Evolutionary conservation across 2,329 filamentous ascomycete species (phyloP).

Genomic region (Ophiostoma fasciatum): DNA sequence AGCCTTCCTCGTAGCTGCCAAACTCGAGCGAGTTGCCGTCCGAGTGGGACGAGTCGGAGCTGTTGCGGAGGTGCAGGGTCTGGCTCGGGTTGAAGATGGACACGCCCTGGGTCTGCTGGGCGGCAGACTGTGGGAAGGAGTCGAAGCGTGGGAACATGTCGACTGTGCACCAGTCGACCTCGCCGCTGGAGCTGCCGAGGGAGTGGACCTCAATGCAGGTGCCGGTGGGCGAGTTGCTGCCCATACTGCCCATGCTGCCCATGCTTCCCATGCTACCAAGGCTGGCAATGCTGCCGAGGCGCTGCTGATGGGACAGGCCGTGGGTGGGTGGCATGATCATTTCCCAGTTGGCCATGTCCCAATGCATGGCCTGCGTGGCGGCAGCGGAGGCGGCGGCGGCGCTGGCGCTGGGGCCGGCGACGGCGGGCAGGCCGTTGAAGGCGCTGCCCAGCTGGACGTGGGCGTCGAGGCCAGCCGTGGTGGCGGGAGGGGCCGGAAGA

Average conservation of each 20-base stretch:
- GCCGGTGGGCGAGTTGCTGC: slow-evolving; percentile 57
- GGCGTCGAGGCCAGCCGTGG: slow-evolving; percentile 48
- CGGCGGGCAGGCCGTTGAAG: slow-evolving; percentile 42
- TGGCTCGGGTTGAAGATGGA: slow-evolving; percentile 87
- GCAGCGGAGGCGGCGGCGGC: slow-evolving; percentile 41
- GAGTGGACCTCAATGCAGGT: slow-evolving; percentile 79
- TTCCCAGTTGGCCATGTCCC: slow-evolving; percentile 60
- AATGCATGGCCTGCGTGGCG: slow-evolving; percentile 38
- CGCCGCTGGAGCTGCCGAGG: slow-evolving; percentile 63
- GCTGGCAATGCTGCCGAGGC: slow-evolving; percentile 16
- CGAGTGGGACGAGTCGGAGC: slow-evolving; percentile 71
- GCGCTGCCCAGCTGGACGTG: slow-evolving; percentile 46
- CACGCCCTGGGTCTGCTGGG: slow-evolving; percentile 33
- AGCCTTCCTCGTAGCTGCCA: slow-evolving; percentile 67
- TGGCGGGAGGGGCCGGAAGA: slow-evolving; percentile 42
- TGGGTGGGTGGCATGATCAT: slow-evolving; percentile 40
- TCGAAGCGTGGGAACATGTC: slow-evolving; percentile 63
- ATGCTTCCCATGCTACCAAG: too few relatives aligned
- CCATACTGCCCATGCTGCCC: slow-evolving; percentile 26
- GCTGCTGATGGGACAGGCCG: slow-evolving; percentile 21
- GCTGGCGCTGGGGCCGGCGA: slow-evolving; percentile 30
- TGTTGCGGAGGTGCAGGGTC: slow-evolving; percentile 74
- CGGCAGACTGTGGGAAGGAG: slow-evolving; percentile 40
- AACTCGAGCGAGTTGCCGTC: slow-evolving; percentile 53
- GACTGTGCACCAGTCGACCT: slow-evolving; percentile 53